A percentile compares a stretch with the other conserved stretches of the same genome.
phyloP scores from a whole-genome alignment of 2,329 filamentous ascomycete genomes.

The Colletotrichum cordylinicola region DNA sequence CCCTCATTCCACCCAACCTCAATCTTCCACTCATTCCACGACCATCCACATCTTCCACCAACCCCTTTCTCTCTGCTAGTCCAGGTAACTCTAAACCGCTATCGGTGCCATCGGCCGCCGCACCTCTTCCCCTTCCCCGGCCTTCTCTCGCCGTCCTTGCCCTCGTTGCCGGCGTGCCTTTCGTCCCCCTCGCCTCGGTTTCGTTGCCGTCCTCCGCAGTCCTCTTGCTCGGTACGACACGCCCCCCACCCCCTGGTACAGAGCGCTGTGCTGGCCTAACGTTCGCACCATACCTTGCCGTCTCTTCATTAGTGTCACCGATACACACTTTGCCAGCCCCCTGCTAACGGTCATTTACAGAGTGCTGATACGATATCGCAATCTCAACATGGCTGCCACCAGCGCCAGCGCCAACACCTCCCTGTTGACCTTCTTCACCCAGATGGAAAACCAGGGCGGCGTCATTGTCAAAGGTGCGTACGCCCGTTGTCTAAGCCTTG shows the following conservation, averaged over 20 bases:
- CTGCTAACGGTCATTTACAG: conserved; percentile 8
- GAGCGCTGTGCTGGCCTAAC: neutral
- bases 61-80: neutral
- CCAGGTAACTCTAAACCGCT: neutral
- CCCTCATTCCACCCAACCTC: conserved; percentile 1
- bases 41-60: neutral
- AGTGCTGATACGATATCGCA: conserved; percentile 2
- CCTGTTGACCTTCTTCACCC: conserved; percentile 49
- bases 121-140: neutral
- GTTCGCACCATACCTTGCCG: neutral
- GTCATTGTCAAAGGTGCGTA: conserved; percentile 53
- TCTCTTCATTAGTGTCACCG: neutral
- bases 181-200: neutral
- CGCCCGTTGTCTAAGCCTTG: neutral
- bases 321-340: neutral
- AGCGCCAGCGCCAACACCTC: conserved; percentile 13
- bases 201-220: neutral
- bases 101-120: conserved; percentile 3
- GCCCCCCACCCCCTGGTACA: neutral
- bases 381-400: conserved; percentile 41
- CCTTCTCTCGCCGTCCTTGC: neutral
- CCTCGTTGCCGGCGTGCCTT: neutral
- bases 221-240: neutral
- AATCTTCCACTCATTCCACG: conserved; percentile 9
- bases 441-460: conserved; percentile 51